Evolutionary conservation across 257 asterid species (phyloP).

Genomic region (Cordia subcordata): DNA sequence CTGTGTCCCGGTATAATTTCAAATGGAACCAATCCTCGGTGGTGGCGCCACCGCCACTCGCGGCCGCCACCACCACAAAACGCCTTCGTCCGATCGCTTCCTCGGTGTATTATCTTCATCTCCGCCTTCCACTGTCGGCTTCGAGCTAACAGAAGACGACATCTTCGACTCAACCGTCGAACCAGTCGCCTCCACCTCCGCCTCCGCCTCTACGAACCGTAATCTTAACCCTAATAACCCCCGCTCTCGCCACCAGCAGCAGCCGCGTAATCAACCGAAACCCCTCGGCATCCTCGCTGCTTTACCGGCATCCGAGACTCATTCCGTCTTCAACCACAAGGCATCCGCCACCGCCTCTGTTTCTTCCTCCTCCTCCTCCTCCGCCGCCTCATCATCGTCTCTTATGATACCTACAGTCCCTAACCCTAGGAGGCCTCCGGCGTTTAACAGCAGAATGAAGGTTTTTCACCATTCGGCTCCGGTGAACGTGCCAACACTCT

Average conservation of each 20-base stretch:
- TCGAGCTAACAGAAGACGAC: constrained; percentile 61
- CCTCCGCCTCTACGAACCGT: constrained; percentile 16
- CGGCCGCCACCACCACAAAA: constrained; percentile 16
- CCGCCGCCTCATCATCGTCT: constrained; percentile 29
- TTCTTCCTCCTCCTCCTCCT: constrained; percentile 36
- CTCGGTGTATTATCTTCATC: constrained; percentile 28
- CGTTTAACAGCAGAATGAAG: constrained; percentile 13
- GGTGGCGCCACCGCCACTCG: background rate
- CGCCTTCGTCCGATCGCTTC: constrained; percentile 31
- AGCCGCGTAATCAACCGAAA: constrained; percentile 10
- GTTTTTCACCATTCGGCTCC: constrained; percentile 57
- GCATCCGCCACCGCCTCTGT: constrained; percentile 14
- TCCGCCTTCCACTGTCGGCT: constrained; percentile 20
- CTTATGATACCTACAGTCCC: constrained; percentile 34
- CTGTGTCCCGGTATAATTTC: background rate
- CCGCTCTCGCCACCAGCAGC: constrained; percentile 9
- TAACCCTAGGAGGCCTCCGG: constrained; percentile 36
- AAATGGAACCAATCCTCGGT: constrained; percentile 7
- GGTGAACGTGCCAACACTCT: constrained; percentile 53
- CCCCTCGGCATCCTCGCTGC: constrained; percentile 58
- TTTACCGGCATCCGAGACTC: constrained; percentile 31
- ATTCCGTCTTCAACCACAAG: constrained; percentile 59
- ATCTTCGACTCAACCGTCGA: constrained; percentile 42
- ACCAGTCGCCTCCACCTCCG: constrained; percentile 21
- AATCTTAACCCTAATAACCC: constrained; percentile 6